A percentile compares a stretch with the other conserved stretches of the same genome.
phyloP scores from a whole-genome alignment of 129 eudicot genomes.

The Mikania micrantha region DNA sequence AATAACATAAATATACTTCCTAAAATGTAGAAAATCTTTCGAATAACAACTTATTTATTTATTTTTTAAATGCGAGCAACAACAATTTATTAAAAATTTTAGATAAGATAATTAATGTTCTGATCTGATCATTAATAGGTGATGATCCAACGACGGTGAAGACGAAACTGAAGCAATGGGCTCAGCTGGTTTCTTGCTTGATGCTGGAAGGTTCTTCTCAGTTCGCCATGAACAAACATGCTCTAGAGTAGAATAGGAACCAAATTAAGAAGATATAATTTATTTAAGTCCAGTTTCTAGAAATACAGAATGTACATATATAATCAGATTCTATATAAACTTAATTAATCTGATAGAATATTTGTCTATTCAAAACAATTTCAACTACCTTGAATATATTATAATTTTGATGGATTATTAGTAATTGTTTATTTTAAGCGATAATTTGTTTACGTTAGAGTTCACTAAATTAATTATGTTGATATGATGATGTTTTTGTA shows the following conservation, averaged over 20 bases:
- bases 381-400: neutral
- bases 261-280: neutral
- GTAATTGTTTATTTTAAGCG: no score
- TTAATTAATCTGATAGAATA: no score
- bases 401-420: neutral
- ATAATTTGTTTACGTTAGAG: no score
- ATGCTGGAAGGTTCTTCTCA: conserved; percentile 32
- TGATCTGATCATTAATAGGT: conserved; percentile 16
- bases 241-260: conserved; percentile 9
- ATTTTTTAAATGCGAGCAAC: no score
- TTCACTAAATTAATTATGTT: no score
- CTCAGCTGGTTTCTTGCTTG: conserved; percentile 53
- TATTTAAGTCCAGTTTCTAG: neutral
- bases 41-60: no score
- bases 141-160: conserved; percentile 50
- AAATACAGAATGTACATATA: conserved; percentile 10
- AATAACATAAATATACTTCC: no score
- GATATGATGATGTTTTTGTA: no score
- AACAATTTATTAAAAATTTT: no score
- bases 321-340: no score
- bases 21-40: no score
- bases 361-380: no score
- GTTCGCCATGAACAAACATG: neutral
- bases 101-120: neutral
- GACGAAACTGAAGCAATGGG: conserved; percentile 52